phyloP scores from a whole-genome alignment of 179 eudicot genomes.

The Vitellaria paradoxa region DNA sequence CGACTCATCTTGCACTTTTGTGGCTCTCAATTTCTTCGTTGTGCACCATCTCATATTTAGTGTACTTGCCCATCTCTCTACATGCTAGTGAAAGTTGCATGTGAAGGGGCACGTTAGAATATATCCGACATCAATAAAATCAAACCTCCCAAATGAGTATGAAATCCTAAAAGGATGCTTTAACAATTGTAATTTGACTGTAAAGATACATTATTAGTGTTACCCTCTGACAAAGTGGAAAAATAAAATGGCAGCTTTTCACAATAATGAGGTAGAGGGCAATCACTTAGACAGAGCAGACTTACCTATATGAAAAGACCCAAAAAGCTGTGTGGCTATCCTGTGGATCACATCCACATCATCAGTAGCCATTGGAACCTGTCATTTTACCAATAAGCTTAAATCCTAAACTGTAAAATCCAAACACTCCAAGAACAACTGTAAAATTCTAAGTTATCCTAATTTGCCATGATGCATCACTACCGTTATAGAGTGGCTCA shows the following conservation, averaged over 20 bases:
- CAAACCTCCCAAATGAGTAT: too few relatives aligned
- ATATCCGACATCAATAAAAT: too few relatives aligned
- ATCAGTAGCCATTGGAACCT: constrained; percentile 91
- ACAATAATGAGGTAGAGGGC: not conserved
- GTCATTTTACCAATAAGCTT: constrained; percentile 11
- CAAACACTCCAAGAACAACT: not conserved
- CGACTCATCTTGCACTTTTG: too few relatives aligned
- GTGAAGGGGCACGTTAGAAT: too few relatives aligned
- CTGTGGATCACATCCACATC: constrained; percentile 77
- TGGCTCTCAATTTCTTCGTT: too few relatives aligned
- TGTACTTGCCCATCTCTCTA: too few relatives aligned
- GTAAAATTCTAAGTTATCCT: not conserved
- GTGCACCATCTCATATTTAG: too few relatives aligned
- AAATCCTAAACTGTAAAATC: constrained; percentile 9
- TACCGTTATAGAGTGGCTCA: constrained; percentile 88
- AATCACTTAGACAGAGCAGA: constrained; percentile 2
- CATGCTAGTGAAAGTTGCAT: too few relatives aligned
- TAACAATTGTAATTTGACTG: too few relatives aligned
- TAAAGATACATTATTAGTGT: not conserved
- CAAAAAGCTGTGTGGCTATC: constrained; percentile 67
- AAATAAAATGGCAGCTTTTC: not conserved
- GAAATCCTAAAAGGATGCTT: too few relatives aligned
- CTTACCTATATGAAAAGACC: constrained; percentile 68
- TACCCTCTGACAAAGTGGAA: not conserved
- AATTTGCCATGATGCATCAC: constrained; percentile 4